Percentiles rank a stretch among this genome's conserved stretches.
phyloP scores from a whole-genome alignment of 257 asterid species.

The Nicotiana noctiflora region DNA sequence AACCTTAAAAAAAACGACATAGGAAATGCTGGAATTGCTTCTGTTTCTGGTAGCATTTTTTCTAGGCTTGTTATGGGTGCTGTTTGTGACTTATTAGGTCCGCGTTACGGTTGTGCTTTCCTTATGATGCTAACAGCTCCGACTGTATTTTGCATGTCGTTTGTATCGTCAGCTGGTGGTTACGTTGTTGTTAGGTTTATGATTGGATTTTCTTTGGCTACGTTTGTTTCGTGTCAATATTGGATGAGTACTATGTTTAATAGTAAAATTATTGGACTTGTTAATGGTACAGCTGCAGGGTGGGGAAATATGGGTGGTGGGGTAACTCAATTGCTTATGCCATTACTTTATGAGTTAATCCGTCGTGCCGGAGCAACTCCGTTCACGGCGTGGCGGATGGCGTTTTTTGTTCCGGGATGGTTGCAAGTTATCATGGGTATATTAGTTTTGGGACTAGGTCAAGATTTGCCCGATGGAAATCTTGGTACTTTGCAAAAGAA shows the following conservation, averaged over 20 bases:
- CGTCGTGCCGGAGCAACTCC: conserved; percentile 35
- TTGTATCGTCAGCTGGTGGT: conserved; percentile 42
- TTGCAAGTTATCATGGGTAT: conserved; percentile 46
- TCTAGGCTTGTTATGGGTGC: conserved; percentile 55
- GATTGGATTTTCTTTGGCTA: conserved; percentile 60
- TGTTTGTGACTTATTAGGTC: conserved; percentile 51
- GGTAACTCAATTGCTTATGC: conserved; percentile 55
- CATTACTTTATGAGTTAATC: conserved; percentile 36
- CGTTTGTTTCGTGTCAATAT: conserved; percentile 55
- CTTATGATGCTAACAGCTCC: conserved; percentile 46
- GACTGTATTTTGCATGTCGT: conserved; percentile 46
- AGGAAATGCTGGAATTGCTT: conserved; percentile 54
- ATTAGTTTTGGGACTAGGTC: conserved; percentile 40
- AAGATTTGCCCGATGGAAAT: conserved; percentile 62
- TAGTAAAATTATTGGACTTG: conserved; percentile 43
- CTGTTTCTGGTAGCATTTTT: conserved; percentile 54
- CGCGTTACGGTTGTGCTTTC: conserved; percentile 50
- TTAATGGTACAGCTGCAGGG: conserved; percentile 54
- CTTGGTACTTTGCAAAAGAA: conserved; percentile 27
- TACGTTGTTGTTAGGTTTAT: conserved; percentile 41
- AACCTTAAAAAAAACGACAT: conserved; percentile 36
- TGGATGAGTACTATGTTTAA: conserved; percentile 62
- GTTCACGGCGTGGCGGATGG: conserved; percentile 55
- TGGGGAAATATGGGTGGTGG: conserved; percentile 78
- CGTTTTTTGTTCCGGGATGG: conserved; percentile 47